These are phyloP conservation scores for Populus ilicifolia DNA, from an alignment of 345 rosid species.

Conservation along the genomic window DNA sequence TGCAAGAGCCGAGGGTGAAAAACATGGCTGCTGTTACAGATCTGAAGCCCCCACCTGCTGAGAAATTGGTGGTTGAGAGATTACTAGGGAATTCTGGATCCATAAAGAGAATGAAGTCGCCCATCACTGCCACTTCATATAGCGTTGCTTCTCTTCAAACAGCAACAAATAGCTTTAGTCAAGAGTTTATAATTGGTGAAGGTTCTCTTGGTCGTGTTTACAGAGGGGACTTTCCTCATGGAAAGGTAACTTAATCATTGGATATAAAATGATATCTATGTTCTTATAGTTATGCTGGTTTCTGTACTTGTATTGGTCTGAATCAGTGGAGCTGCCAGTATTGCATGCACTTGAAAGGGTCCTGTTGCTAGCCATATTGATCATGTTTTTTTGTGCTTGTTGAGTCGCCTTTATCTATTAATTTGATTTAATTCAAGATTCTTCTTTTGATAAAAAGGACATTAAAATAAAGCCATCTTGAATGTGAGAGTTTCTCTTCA, in stretches of 20 bases:
- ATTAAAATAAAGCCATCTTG: background rate
- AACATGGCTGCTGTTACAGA: constrained; percentile 65
- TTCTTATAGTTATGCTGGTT: background rate
- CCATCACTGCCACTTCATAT: constrained; percentile 72
- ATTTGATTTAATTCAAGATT: background rate
- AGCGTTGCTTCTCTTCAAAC: constrained; percentile 83
- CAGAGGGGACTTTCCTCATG: constrained; percentile 77
- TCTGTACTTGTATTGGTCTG: background rate
- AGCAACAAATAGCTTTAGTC: constrained; percentile 90
- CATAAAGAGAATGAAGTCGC: constrained; percentile 60
- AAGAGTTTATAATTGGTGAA: constrained; percentile 88
- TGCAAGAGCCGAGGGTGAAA: constrained; percentile 66
- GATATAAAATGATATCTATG: background rate
- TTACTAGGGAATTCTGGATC: constrained; percentile 64
- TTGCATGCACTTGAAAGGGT: background rate
- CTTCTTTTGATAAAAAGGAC: background rate
- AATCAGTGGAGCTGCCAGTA: background rate
- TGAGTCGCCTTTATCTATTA: background rate
- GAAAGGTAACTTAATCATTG: constrained; percentile 53
- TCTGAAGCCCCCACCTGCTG: constrained; percentile 67
- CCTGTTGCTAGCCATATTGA: background rate
- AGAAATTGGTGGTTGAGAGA: constrained; percentile 57
- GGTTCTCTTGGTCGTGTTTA: constrained; percentile 98
- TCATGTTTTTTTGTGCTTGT: background rate
- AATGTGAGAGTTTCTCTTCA: background rate